These are phyloP conservation scores for Eutypella sp. DNA, from an alignment of 2,329 filamentous ascomycete species.

Conservation along the genomic window DNA sequence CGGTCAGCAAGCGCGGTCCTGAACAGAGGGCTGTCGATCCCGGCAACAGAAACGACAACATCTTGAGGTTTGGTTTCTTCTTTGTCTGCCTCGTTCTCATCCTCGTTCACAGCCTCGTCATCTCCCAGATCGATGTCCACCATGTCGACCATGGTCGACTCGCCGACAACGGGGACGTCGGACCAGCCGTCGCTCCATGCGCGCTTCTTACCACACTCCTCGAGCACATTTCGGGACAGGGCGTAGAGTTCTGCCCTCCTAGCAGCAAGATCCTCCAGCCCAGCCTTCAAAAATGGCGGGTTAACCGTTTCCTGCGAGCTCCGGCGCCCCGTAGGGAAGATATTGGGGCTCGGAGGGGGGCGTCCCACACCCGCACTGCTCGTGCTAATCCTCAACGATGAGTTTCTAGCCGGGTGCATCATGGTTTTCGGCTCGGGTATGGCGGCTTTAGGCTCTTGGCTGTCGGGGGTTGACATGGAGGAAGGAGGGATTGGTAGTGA, in stretches of 20 bases:
- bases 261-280: slow-evolving; percentile 77
- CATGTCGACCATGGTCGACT: slow-evolving; percentile 42
- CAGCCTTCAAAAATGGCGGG: slow-evolving; percentile 52
- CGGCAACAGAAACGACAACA: slow-evolving; percentile 30
- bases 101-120: slow-evolving; percentile 29
- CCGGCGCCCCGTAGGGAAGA: slow-evolving; percentile 44
- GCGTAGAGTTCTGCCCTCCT: slow-evolving; percentile 77
- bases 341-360: slow-evolving; percentile 43
- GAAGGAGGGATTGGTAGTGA: slow-evolving; percentile 62
- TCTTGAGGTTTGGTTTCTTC: slow-evolving; percentile 11
- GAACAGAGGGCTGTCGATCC: slow-evolving; percentile 53
- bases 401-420: slow-evolving; percentile 62
- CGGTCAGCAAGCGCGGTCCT: slow-evolving; percentile 55
- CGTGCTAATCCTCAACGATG: slow-evolving; percentile 50
- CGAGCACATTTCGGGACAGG: slow-evolving; percentile 73
- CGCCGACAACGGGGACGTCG: slow-evolving; percentile 47
- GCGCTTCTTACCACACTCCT: slow-evolving; percentile 64
- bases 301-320: slow-evolving; percentile 36
- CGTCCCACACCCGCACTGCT: slow-evolving; percentile 23
- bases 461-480: slow-evolving; percentile 40
- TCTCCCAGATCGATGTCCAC: slow-evolving; percentile 54
- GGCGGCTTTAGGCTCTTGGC: slow-evolving; percentile 54
- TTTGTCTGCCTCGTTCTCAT: slow-evolving; percentile 10
- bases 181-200: slow-evolving; percentile 77
- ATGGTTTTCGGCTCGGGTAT: slow-evolving; percentile 66